A percentile compares a stretch with the other conserved stretches of the same genome.
These are phyloP conservation scores for Paramecium biaurelia DNA, from an alignment of 73 alveolate genomes.

Conservation along the genomic window DNA sequence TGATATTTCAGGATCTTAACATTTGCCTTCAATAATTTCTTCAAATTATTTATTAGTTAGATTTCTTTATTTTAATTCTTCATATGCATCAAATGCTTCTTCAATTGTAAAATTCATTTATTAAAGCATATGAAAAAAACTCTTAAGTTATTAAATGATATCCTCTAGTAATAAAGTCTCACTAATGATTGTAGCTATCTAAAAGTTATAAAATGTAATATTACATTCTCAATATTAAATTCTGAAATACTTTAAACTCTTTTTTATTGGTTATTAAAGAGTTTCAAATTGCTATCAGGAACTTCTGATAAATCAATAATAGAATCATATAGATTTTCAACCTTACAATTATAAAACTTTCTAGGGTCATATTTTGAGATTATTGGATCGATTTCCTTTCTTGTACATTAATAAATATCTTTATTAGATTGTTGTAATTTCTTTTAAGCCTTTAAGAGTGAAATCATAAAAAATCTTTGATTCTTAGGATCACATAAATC, in stretches of 20 bases:
- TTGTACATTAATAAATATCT: not conserved
- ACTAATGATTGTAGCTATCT: not conserved
- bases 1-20: not conserved
- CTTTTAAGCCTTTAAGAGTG: not conserved
- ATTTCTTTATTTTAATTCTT: not conserved
- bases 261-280: not conserved
- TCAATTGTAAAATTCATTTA: slow-evolving; percentile 2
- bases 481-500: not conserved
- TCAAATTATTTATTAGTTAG: not conserved
- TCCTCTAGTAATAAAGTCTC: not conserved
- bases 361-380: slow-evolving; percentile 38
- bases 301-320: not conserved
- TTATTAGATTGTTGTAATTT: not conserved
- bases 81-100: not conserved
- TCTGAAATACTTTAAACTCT: not conserved
- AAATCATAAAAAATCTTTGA: slow-evolving; percentile 1
- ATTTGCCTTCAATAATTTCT: not conserved
- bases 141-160: not conserved
- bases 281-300: slow-evolving; percentile 18
- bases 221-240: not conserved
- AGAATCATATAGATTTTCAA: not conserved
- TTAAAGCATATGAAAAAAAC: not conserved
- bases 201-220: not conserved
- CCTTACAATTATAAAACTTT: not conserved
- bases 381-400: not conserved